Conservation (phyloP, 192 early-diverging fungal species). For the Coemansia sp. region DNA sequence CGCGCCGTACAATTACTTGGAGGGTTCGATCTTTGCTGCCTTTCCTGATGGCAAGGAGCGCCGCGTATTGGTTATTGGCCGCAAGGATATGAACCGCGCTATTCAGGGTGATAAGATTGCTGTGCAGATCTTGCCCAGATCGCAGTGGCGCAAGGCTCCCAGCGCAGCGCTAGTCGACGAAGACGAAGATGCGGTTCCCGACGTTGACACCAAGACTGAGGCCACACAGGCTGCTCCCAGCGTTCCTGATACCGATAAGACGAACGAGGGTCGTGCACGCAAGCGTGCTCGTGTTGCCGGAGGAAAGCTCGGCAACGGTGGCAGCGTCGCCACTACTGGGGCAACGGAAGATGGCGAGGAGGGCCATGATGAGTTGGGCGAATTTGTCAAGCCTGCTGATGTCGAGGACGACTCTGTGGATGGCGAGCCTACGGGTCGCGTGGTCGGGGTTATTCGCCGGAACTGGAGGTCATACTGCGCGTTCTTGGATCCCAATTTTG, state of each 20-base stretch:
- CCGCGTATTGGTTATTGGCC: slow-evolving; percentile 80
- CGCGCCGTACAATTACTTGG: slow-evolving; percentile 86
- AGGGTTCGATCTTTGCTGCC: slow-evolving; percentile 76
- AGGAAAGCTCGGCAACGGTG: slow-evolving; percentile 2
- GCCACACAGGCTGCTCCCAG: slow-evolving; percentile 8
- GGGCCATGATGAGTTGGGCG: slow-evolving; percentile 14
- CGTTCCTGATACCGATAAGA: slow-evolving; percentile 28
- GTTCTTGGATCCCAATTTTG: slow-evolving; percentile 77
- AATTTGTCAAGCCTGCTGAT: slow-evolving; percentile 28
- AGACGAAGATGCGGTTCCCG: slow-evolving; percentile 63
- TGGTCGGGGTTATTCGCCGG: slow-evolving; percentile 93
- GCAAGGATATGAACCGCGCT: slow-evolving; percentile 85
- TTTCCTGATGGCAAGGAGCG: slow-evolving; percentile 75
- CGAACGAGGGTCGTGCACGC: slow-evolving; percentile 11
- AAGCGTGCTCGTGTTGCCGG: slow-evolving; percentile 42
- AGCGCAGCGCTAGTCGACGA: slow-evolving; percentile 77
- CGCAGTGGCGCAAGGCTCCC: slow-evolving; percentile 80
- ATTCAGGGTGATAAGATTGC: slow-evolving; percentile 93
- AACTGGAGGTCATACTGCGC: slow-evolving; percentile 97
- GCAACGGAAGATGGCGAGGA: background rate
- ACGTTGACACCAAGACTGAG: slow-evolving; percentile 21
- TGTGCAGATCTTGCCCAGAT: slow-evolving; percentile 81
- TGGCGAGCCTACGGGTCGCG: slow-evolving; percentile 79
- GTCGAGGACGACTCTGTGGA: slow-evolving; percentile 24
- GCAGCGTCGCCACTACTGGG: background rate